phyloP scores from a whole-genome alignment of 495 filamentous ascomycete genomes.

The Collariella sp. region DNA sequence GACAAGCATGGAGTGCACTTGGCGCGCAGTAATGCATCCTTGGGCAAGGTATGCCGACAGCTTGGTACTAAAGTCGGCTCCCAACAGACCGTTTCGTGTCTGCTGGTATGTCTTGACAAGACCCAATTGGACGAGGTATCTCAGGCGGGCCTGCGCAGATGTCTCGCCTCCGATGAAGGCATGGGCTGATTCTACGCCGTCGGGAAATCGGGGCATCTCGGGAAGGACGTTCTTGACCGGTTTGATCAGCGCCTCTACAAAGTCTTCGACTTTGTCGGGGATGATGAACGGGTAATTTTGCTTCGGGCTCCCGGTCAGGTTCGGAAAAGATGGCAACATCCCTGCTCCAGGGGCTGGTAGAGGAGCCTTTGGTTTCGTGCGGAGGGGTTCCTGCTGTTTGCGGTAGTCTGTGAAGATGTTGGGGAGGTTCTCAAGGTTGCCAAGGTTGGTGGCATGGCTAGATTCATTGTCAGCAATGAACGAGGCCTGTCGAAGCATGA shows the following conservation, averaged over 20 bases:
- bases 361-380: constrained; percentile 44
- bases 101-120: constrained; percentile 51
- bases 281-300: constrained; percentile 53
- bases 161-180: constrained; percentile 61
- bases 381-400: constrained; percentile 57
- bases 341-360: constrained; percentile 36
- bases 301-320: constrained; percentile 36
- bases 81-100: constrained; percentile 59
- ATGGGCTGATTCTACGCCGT: constrained; percentile 45
- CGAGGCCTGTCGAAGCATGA: constrained; percentile 13
- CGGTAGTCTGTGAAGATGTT: constrained; percentile 62
- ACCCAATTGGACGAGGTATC: constrained; percentile 51
- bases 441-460: constrained; percentile 47
- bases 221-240: constrained; percentile 39
- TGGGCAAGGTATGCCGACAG: constrained; percentile 60
- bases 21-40: constrained; percentile 58
- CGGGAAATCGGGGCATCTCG: constrained; percentile 36
- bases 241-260: constrained; percentile 42
- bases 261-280: constrained; percentile 41
- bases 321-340: constrained; percentile 46
- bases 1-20: constrained; percentile 53
- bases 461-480: too few relatives aligned
- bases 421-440: constrained; percentile 44
- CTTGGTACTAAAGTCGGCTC: constrained; percentile 60
- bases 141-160: constrained; percentile 44